These are phyloP conservation scores for Zoysia japonica DNA, from an alignment of 176 grass and related monocot genomes.

Conservation along the genomic window DNA sequence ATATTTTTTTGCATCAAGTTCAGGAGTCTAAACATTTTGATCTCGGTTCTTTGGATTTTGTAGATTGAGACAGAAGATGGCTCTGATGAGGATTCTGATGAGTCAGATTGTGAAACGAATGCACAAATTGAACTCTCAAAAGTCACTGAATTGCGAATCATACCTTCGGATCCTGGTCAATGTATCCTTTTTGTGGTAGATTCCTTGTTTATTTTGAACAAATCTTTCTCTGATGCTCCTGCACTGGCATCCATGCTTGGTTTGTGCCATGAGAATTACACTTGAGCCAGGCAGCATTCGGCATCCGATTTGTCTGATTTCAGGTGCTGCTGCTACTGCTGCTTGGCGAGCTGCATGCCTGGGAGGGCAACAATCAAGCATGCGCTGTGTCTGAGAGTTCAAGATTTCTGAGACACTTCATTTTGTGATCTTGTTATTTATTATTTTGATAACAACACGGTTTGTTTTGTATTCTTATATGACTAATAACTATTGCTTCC, in stretches of 20 bases:
- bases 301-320: no score
- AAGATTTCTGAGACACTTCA: neutral
- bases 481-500: neutral
- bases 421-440: neutral
- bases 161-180: constrained; percentile 69
- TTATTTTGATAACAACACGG: constrained; percentile 12
- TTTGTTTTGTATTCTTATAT: neutral
- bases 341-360: no score
- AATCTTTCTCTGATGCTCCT: neutral
- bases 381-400: neutral
- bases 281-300: no score
- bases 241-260: neutral
- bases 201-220: constrained; percentile 3
- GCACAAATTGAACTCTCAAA: constrained; percentile 54
- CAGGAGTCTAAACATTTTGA: neutral
- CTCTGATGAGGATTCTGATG: constrained; percentile 45
- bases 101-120: constrained; percentile 54
- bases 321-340: no score
- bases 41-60: constrained; percentile 9
- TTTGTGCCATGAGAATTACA: no score
- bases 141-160: constrained; percentile 73
- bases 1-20: constrained; percentile 3
- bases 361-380: no score
- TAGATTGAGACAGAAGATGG: constrained; percentile 64
- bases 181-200: constrained; percentile 53